These are phyloP conservation scores for Heliamphora exappendiculata DNA, from an alignment of 148 eudicot genomes.

Conservation along the genomic window DNA sequence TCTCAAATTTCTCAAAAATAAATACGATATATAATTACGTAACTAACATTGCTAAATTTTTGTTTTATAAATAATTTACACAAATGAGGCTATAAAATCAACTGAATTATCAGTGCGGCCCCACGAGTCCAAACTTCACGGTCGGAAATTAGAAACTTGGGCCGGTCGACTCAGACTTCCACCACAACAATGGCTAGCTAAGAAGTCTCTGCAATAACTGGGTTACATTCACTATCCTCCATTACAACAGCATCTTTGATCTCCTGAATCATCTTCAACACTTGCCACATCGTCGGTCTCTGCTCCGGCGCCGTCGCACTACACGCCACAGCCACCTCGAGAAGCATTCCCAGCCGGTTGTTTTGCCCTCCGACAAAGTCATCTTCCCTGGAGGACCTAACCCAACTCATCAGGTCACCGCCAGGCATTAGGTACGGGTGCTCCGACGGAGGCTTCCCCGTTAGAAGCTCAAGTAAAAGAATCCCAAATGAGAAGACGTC, in stretches of 20 bases:
- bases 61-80: no score
- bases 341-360: conserved; percentile 7
- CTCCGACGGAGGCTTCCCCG: conserved; percentile 1
- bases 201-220: not conserved
- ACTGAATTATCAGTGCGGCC: no score
- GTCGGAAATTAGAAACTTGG: no score
- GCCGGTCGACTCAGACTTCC: no score
- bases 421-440: not conserved
- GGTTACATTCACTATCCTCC: not conserved
- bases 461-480: conserved; percentile 3
- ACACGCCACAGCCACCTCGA: conserved; percentile 4
- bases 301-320: not conserved
- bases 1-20: no score
- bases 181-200: no score
- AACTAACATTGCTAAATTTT: no score
- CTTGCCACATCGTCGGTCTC: conserved; percentile 11
- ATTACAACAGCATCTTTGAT: not conserved
- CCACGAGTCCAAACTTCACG: no score
- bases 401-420: conserved; percentile 3
- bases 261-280: conserved; percentile 12
- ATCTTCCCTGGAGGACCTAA: conserved; percentile 7
- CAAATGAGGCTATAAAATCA: no score
- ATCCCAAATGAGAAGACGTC: conserved; percentile 10
- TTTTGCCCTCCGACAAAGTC: not conserved
- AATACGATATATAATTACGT: no score